Base-by-base conservation (phyloP, 495 filamentous ascomycete species). In the Xylaria grammica region DNA sequence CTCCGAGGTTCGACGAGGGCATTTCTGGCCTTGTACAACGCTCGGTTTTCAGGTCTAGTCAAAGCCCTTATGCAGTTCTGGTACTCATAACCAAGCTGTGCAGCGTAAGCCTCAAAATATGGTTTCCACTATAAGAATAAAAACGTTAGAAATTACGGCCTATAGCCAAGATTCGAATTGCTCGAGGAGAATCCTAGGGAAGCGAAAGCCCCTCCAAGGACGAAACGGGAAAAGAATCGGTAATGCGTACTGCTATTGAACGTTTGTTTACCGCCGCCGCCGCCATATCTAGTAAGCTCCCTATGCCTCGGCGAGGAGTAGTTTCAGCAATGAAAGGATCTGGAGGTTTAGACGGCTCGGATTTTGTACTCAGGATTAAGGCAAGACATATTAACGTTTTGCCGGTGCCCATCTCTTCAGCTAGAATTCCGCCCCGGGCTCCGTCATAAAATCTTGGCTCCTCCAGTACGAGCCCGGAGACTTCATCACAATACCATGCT, bases 341-440 rank as follows among this genome's bases (percentile, higher is more conserved):
- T 1, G 85, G 72, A 20, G 56, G 63, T 52, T 57, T 67, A 13
- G 92, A 84, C 7, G 87, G 82, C 60, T 94, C 84, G 34, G 88
- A 82, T 66, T 84, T 87, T 0, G 92, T 97, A 11, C 91, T 88
- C n/a, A 96, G 79, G 42, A 97, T 91, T 2, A 94, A 77, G 30
- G 93, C 84, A 19, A 98, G 79, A 61, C 90, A 92, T 10, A 98
- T 96, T 29, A 97, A 75, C 0, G 94, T 97, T 78, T 98, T 98
- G 0, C 94, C 94, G 5, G 87, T 82, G 11, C 86, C 86, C 80
- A 81, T 95, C 63, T 88, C 82, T 69, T 90, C 88, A 2, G 89
- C 89, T 20, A 91, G 76, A 29, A 94, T 91, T 0, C 94, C 94
- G 54, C 94, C 94, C 62, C 82, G 82, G 22, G 88, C 84, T 57